Conservation (phyloP, 768 basidiomycete species). For the Podaxis sp. region DNA sequence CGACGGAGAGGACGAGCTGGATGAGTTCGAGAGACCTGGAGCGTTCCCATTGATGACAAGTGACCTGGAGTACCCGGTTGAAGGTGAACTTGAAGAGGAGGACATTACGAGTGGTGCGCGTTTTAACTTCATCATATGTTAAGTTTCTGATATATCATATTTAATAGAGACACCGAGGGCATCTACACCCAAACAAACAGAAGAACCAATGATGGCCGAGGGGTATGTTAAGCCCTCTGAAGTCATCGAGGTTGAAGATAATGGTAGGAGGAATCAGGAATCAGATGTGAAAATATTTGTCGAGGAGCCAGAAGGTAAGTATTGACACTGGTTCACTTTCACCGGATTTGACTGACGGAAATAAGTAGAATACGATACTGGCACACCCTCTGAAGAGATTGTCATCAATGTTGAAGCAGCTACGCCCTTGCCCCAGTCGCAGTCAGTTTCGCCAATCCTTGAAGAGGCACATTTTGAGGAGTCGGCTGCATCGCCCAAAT, state of each 20-base stretch:
- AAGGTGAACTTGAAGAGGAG: neutral
- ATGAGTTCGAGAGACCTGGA: slow-evolving; percentile 6
- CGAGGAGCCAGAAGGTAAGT: slow-evolving; percentile 4
- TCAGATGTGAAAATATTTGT: slow-evolving; percentile 4
- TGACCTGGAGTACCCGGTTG: slow-evolving; percentile 7
- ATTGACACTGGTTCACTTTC: neutral
- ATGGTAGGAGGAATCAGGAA: neutral
- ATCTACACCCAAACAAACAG: neutral
- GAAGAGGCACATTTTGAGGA: neutral
- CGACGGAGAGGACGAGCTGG: slow-evolving; percentile 16
- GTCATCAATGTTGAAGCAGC: neutral
- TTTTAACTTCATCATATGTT: neutral
- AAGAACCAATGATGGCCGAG: neutral
- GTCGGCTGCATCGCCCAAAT: neutral
- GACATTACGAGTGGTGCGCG: neutral
- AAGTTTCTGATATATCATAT: neutral
- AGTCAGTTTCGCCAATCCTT: neutral
- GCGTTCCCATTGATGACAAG: slow-evolving; percentile 11
- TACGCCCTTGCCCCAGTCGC: neutral
- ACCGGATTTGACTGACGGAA: neutral
- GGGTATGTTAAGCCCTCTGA: neutral
- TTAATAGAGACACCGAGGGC: neutral
- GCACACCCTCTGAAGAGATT: neutral
- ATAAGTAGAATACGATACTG: neutral
- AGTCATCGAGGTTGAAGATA: slow-evolving; percentile 7